These are phyloP conservation scores for Echinochloa phyllopogon DNA, from an alignment of 176 grass and related monocot species.

Conservation along the genomic window DNA sequence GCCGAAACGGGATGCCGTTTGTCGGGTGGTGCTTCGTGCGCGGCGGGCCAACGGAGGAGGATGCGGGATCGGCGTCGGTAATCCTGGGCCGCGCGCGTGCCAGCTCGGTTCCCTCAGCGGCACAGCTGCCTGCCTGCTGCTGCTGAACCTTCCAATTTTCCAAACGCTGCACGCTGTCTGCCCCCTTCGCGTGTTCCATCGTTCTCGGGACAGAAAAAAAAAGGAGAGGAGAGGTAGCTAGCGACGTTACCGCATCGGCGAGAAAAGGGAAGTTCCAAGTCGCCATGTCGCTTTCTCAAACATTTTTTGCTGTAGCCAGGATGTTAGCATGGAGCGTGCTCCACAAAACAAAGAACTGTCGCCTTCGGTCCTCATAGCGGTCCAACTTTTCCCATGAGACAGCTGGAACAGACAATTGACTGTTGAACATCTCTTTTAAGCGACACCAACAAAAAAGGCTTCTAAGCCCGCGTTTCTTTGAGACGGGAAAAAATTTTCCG, in stretches of 20 bases:
- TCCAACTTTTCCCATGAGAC: not conserved
- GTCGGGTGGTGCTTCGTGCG: not conserved
- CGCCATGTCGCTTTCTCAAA: not conserved
- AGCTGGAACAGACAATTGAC: not conserved
- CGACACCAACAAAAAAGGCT: not conserved
- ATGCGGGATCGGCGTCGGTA: not conserved
- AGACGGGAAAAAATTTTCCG: too few relatives aligned
- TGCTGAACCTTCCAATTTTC: not conserved
- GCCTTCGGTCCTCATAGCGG: not conserved
- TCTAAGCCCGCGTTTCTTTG: too few relatives aligned
- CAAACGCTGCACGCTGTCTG: not conserved
- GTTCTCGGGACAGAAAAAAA: too few relatives aligned
- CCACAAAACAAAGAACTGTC: not conserved
- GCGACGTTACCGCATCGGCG: not conserved
- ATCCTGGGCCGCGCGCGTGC: not conserved
- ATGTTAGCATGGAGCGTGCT: not conserved
- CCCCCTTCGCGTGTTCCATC: not conserved
- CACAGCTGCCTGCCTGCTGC: not conserved
- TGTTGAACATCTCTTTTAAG: not conserved
- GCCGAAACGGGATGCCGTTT: conserved; percentile 16
- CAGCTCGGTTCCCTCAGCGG: not conserved
- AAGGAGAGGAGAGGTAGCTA: not conserved
- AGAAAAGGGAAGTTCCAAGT: not conserved
- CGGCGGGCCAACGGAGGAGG: too few relatives aligned
- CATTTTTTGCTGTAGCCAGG: not conserved